A percentile compares a stretch with the other conserved stretches of the same genome.
phyloP scores from a whole-genome alignment of 768 basidiomycete species.

The Leucocoprinus birnbaumii region DNA sequence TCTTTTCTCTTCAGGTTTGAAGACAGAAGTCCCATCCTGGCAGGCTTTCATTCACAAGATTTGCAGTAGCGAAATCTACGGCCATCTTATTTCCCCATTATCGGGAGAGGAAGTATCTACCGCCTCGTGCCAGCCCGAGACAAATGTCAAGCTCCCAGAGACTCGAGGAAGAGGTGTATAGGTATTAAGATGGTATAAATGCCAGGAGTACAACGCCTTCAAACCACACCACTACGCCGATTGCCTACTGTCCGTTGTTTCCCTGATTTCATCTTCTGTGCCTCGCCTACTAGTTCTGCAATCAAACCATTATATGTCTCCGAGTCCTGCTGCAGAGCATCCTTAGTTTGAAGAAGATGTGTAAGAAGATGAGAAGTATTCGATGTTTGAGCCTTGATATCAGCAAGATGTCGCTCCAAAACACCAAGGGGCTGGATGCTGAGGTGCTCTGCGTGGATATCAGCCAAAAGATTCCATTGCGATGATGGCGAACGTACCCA shows the following conservation, averaged over 20 bases:
- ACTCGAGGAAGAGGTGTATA: too few species aligned
- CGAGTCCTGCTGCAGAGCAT: constrained; percentile 81
- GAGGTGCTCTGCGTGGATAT: constrained; percentile 51
- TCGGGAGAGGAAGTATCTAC: too few species aligned
- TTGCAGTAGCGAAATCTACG: too few species aligned
- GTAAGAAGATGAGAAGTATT: constrained; percentile 76
- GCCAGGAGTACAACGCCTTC: neutral
- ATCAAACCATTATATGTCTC: constrained; percentile 91
- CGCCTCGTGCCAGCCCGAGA: too few species aligned
- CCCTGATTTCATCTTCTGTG: constrained; percentile 76
- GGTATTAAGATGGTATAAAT: neutral
- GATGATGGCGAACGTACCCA: constrained; percentile 45
- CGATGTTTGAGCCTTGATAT: constrained; percentile 70
- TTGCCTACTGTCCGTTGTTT: constrained; percentile 36
- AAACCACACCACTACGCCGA: constrained; percentile 6
- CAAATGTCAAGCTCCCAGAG: too few species aligned
- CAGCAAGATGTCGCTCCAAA: constrained; percentile 64
- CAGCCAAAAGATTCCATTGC: neutral
- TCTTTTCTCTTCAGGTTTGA: too few species aligned
- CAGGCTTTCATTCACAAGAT: neutral
- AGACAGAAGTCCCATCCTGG: too few species aligned
- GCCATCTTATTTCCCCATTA: too few species aligned
- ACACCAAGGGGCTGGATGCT: constrained; percentile 65
- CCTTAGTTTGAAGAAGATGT: constrained; percentile 76
- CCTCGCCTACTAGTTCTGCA: constrained; percentile 89